Percentiles rank a stretch among this genome's conserved stretches.
These are phyloP conservation scores for Lobosporangium transversale DNA, from an alignment of 192 early-diverging fungal genomes.

Conservation along the genomic window DNA sequence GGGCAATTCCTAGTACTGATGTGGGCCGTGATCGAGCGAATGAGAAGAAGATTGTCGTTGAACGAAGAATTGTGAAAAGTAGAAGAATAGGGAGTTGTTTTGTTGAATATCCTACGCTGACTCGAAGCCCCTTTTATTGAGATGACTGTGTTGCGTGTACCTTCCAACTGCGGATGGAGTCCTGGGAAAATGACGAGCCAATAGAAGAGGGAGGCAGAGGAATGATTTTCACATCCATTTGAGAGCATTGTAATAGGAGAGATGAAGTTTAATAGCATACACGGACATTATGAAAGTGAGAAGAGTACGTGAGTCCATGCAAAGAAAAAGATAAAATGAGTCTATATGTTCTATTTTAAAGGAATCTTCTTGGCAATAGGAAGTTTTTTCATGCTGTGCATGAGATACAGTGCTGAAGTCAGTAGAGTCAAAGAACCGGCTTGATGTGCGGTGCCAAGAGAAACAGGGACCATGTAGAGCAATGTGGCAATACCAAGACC, in stretches of 20 bases:
- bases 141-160: too few species aligned
- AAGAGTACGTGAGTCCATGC: neutral
- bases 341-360: conserved; percentile 7
- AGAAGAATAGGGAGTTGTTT: neutral
- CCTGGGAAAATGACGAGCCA: too few species aligned
- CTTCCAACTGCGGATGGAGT: too few species aligned
- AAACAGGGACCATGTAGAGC: conserved; percentile 92
- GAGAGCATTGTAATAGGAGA: too few species aligned
- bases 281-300: too few species aligned
- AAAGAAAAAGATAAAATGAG: neutral
- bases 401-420: conserved; percentile 80
- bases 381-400: conserved; percentile 72
- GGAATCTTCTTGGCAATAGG: conserved; percentile 55
- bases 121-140: too few species aligned
- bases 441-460: conserved; percentile 94
- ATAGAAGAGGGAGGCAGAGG: too few species aligned
- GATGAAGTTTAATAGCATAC: too few species aligned
- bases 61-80: conserved; percentile 24
- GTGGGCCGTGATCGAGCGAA: conserved; percentile 14
- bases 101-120: too few species aligned
- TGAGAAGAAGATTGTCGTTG: conserved; percentile 5
- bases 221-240: too few species aligned
- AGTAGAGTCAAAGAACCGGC: conserved; percentile 89
- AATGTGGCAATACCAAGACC: conserved; percentile 93
- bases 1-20: neutral